Base-by-base conservation (phyloP, 2,329 filamentous ascomycete genomes). In the Phoma sp. region DNA sequence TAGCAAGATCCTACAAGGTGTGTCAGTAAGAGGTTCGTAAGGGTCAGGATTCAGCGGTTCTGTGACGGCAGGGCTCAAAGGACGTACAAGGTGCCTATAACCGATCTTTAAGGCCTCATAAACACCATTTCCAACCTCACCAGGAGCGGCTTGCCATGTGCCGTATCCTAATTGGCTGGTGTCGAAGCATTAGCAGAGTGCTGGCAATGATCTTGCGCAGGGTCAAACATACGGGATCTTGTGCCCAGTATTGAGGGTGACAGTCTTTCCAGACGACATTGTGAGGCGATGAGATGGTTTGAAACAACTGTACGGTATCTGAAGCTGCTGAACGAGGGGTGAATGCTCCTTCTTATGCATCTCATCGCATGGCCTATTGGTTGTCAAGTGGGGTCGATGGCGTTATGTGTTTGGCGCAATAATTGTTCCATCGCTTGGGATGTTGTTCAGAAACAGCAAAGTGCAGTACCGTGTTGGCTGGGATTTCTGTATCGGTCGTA, bases 151-250 rank as follows among this genome's bases (percentile, higher is more conserved):
- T 44, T 74, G 70, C 70, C 69, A 74, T 41, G 69, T 73, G 24
- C 70, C 70, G 39, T 69, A 71, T 47, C 69, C 70, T 77, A 72
- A 56, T 57, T 69, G 66, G 40, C 67, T 70, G 68, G 72, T 22
- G 90, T 79, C 9, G 33, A 24, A 23, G 42, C 27, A 33, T 62
- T 33, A 67, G 58, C 14, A 13, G 43, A 11, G 14, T 30, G 27
- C 24, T 27, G 7, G 8, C 5, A 4, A 7, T 33, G 24, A 3
- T 32, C 7, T 29, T n/a, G 9, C 3, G 1, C 32, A 18, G 7
- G n/a, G 29, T 1, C 18, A 87, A 64, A 56, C 65, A 9, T 61
- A 69, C 67, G 68, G 88, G 62, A 95, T 71, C 57, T 69, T 69
- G 60, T 62, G 24, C 48, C 69, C 69, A 25, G 64, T 65, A 59